Conservation (phyloP, 2,329 filamentous ascomycete species). For the Cladophialophora psammophila region DNA sequence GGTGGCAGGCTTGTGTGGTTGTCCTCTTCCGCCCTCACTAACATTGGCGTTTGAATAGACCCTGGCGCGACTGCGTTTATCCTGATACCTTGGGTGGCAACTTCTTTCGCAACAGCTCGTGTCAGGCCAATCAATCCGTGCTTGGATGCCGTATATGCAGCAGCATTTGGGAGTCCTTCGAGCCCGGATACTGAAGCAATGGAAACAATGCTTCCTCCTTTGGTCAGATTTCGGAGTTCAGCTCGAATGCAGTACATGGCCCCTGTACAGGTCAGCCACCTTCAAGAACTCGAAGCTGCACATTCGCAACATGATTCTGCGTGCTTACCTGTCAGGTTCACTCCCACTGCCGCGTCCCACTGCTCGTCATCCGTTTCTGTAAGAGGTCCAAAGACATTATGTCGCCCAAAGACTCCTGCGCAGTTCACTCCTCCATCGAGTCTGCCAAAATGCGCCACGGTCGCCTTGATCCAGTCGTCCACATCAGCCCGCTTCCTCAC, state of each 20-base stretch:
- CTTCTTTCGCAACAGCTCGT: not conserved
- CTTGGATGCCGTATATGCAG: conserved; percentile 1
- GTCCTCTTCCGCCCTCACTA: no score
- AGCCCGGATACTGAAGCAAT: conserved; percentile 6
- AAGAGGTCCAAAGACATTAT: not conserved
- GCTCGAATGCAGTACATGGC: not conserved
- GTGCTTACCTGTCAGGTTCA: conserved; percentile 11
- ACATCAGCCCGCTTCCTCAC: not conserved
- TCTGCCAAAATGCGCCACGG: not conserved
- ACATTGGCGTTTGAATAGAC: not conserved
- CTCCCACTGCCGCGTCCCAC: not conserved
- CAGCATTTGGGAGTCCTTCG: not conserved
- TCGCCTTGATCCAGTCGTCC: not conserved
- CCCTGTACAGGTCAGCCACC: not conserved
- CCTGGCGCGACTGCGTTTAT: conserved; percentile 8
- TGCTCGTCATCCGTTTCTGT: conserved; percentile 1
- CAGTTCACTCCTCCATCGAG: conserved; percentile 2
- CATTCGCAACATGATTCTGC: no score
- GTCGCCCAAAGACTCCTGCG: not conserved
- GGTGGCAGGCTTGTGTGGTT: no score
- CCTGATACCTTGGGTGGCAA: not conserved
- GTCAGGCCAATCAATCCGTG: conserved; percentile 4
- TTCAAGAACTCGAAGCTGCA: conserved; percentile 8
- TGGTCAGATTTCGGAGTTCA: not conserved
- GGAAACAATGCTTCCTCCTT: not conserved